phyloP scores from a whole-genome alignment of 331 rosid species.

The Stylosanthes scabra region DNA sequence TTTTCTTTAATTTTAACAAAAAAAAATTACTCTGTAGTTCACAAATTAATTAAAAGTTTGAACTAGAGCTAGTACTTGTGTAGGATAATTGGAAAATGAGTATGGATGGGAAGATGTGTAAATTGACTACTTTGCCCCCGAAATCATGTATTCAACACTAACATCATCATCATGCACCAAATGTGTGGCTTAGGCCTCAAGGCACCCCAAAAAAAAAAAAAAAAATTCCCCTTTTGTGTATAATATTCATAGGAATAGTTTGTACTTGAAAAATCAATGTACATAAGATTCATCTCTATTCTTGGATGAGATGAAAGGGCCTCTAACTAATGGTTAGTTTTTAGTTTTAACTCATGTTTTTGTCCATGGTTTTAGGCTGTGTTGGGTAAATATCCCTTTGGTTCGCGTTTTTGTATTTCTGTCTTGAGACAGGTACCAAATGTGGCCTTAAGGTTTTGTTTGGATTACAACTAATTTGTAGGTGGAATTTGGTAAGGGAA shows the following conservation, averaged over 20 bases:
- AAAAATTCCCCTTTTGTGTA: background rate
- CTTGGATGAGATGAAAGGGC: background rate
- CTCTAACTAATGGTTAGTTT: slow-evolving; percentile 3
- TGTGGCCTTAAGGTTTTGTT: no score
- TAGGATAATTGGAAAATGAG: slow-evolving; percentile 41
- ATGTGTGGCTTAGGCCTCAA: slow-evolving; percentile 19
- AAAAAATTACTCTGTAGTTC: slow-evolving; percentile 33
- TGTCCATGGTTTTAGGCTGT: background rate
- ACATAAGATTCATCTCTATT: slow-evolving; percentile 1
- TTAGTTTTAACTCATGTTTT: no score
- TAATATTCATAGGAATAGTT: background rate
- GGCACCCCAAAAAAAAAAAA: no score
- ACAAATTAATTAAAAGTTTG: slow-evolving; percentile 16
- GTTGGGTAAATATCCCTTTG: background rate
- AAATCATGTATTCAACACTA: slow-evolving; percentile 14
- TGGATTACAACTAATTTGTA: no score
- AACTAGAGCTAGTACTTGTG: slow-evolving; percentile 35
- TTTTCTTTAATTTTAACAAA: background rate
- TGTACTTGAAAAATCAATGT: background rate
- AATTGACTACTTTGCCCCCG: slow-evolving; percentile 9
- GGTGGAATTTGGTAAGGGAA: no score
- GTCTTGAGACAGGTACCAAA: no score
- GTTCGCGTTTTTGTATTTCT: background rate
- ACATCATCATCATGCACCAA: slow-evolving; percentile 3
- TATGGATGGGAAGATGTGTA: slow-evolving; percentile 44